These are phyloP conservation scores for Brassica rapa DNA, from an alignment of 345 rosid genomes.

Conservation along the genomic window DNA sequence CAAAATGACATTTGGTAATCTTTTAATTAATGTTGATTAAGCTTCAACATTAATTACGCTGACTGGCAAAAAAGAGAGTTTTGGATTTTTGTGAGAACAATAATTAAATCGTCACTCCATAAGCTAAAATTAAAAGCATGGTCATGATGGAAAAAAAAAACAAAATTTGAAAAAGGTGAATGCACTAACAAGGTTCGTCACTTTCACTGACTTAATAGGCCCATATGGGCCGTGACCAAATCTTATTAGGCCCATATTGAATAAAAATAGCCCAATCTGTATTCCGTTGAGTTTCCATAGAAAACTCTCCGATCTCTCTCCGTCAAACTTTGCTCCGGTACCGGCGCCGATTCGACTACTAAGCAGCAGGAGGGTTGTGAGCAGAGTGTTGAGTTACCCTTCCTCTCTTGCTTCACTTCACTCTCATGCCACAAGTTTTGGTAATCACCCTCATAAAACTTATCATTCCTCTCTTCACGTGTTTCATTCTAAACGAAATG, in stretches of 20 bases:
- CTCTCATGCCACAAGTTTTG: conserved; percentile 97
- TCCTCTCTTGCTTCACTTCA: conserved; percentile 54
- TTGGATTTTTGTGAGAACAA: too few relatives aligned
- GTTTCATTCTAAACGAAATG: background rate
- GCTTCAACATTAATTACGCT: too few relatives aligned
- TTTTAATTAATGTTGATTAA: background rate
- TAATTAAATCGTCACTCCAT: too few relatives aligned
- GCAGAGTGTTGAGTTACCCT: conserved; percentile 32
- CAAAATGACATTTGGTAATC: background rate
- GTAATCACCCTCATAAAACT: conserved; percentile 37
- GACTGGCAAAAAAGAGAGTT: too few relatives aligned
- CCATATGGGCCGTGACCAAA: background rate
- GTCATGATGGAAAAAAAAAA: too few relatives aligned
- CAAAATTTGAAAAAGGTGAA: too few relatives aligned
- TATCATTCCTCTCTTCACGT: background rate
- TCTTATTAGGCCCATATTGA: background rate
- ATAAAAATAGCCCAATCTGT: background rate
- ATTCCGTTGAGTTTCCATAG: too few relatives aligned
- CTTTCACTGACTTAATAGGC: background rate
- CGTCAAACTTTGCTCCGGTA: too few relatives aligned
- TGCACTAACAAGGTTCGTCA: too few relatives aligned
- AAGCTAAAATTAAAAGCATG: too few relatives aligned
- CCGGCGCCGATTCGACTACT: background rate
- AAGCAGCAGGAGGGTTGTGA: conserved; percentile 40
- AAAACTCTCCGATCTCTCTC: too few relatives aligned